Base-by-base conservation (phyloP, 306 rosid species). In the Rubus parviflorus region DNA sequence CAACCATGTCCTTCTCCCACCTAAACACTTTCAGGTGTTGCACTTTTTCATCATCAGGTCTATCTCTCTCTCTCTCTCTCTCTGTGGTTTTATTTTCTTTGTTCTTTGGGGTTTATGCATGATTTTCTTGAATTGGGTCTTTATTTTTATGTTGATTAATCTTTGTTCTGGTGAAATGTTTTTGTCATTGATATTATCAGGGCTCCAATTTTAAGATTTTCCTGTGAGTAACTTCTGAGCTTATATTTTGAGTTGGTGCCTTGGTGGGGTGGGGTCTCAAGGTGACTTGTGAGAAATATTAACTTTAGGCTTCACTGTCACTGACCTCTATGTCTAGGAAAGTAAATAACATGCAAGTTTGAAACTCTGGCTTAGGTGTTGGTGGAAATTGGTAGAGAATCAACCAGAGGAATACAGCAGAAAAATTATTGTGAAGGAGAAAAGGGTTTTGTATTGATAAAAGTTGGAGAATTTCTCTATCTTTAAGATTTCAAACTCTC, bases 31-130 rank as follows among this genome's bases (percentile, higher is more conserved):
- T 61, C 25, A 63, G 48, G 42, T 56, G 74, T 12, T 45, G 69
- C 47, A 46, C 75, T 70, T 75, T 46, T 38, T 63, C 74, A 14
- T 19, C 70, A 23, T 66, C 85, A 69, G 86, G 82, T 78, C 22
- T 49, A 11, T 47, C 51, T 53, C 68, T n/a, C 51, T 60, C 68
- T 51, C 56, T 41, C 62, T 74, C 42, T 49, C 10, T 6, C 16
- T 41, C 6, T 17, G 10, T 20, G 47, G 46, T 19, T 63, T n/a
- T 40, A 16, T 17, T 22, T 56, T 40, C n/a, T 10, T 25, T 30
- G 8, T 35, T 35, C 11, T 35, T 11, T n/a, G 66, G 37, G 20
- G 62, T 41, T 67, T 23, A 11, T 76, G 47, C 51, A 40, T 23
- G n/a, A 11, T 67, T 54, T n/a, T 81, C 54, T 81, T 9, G 20